Evolutionary conservation across 2,329 filamentous ascomycete species (phyloP).

Genomic region (Fusarium oligoseptatum): DNA sequence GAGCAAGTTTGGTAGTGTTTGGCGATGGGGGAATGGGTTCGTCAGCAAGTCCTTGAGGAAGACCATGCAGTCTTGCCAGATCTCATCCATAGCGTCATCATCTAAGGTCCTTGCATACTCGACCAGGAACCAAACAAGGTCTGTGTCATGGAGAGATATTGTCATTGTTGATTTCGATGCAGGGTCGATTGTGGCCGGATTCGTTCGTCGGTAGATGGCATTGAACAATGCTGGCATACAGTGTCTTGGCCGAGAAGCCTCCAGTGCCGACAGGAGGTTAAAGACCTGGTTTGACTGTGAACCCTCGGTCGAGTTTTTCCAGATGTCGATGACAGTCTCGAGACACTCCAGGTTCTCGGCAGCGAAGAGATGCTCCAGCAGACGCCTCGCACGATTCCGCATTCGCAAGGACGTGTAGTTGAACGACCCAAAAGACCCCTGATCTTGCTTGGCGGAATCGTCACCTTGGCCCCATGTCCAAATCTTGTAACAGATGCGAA

Average conservation of each 20-base stretch:
- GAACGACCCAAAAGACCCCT: slow-evolving; percentile 82
- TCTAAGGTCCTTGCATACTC: slow-evolving; percentile 92
- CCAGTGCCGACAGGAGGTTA: slow-evolving; percentile 88
- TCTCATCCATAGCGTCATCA: slow-evolving; percentile 98
- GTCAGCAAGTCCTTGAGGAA: slow-evolving; percentile 91
- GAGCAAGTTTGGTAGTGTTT: slow-evolving; percentile 86
- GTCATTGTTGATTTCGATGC: slow-evolving; percentile 89
- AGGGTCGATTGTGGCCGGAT: slow-evolving; percentile 82
- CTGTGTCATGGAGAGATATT: slow-evolving; percentile 83
- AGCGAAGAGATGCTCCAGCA: slow-evolving; percentile 92
- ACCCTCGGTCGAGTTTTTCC: slow-evolving; percentile 70
- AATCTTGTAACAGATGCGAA: slow-evolving; percentile 90
- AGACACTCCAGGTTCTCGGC: slow-evolving; percentile 94
- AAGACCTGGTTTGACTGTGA: slow-evolving; percentile 75
- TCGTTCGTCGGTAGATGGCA: slow-evolving; percentile 94
- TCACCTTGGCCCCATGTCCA: slow-evolving; percentile 90
- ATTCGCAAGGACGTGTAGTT: slow-evolving; percentile 91
- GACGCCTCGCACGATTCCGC: slow-evolving; percentile 87
- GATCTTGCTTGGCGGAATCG: slow-evolving; percentile 71
- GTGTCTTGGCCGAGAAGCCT: slow-evolving; percentile 90
- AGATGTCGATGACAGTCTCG: slow-evolving; percentile 89
- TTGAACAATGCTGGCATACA: slow-evolving; percentile 96
- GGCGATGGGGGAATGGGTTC: slow-evolving; percentile 94
- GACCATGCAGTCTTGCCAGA: slow-evolving; percentile 93
- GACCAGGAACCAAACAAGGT: slow-evolving; percentile 89